phyloP scores from a whole-genome alignment of 345 rosid species.

The Passiflora organensis region DNA sequence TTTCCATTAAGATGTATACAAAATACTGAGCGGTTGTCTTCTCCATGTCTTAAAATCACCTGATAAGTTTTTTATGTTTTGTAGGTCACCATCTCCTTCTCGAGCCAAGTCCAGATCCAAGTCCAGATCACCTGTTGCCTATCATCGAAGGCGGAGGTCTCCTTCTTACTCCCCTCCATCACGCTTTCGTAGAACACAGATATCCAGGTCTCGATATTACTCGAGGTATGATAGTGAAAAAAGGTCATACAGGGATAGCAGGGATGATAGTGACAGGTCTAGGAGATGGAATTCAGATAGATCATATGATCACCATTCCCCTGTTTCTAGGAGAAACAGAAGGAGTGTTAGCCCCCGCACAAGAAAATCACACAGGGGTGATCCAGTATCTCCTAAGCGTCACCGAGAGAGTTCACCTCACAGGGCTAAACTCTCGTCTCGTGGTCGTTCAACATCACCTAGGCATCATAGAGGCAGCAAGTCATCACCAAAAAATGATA shows the following conservation, averaged over 20 bases:
- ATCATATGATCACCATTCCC: slow-evolving; percentile 47
- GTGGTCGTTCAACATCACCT: slow-evolving; percentile 59
- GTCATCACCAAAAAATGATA: slow-evolving; percentile 50
- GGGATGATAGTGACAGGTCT: slow-evolving; percentile 42
- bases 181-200: slow-evolving; percentile 49
- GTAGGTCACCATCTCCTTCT: slow-evolving; percentile 72
- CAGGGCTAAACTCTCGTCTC: slow-evolving; percentile 42
- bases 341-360: slow-evolving; percentile 63
- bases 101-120: slow-evolving; percentile 66
- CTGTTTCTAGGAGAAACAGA: slow-evolving; percentile 62
- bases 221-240: slow-evolving; percentile 58
- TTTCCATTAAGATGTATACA: too few relatives aligned
- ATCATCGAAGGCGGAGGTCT: slow-evolving; percentile 58
- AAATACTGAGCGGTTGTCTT: too few relatives aligned
- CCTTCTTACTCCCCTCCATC: slow-evolving; percentile 63
- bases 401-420: slow-evolving; percentile 47
- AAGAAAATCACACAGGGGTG: slow-evolving; percentile 46
- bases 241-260: slow-evolving; percentile 47
- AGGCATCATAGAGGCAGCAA: slow-evolving; percentile 41
- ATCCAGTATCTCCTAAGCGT: slow-evolving; percentile 54
- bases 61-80: slow-evolving; percentile 7
- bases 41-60: not conserved
- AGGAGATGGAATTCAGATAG: slow-evolving; percentile 52
- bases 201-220: slow-evolving; percentile 54
- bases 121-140: slow-evolving; percentile 67